Base-by-base conservation (phyloP, 257 asterid species). In the Thymus quinquecostatus region DNA sequence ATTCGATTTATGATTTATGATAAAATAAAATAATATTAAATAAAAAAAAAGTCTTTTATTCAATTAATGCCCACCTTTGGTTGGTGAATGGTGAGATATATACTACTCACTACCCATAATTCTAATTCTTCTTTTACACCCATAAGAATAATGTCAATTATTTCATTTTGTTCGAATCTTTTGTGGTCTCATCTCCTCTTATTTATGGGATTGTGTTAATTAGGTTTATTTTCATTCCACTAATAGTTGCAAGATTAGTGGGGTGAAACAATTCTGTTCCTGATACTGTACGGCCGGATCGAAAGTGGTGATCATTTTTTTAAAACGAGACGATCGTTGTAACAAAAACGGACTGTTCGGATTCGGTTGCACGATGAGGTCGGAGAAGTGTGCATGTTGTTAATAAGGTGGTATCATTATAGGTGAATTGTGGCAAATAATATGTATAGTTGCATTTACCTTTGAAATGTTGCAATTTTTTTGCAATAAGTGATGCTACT, bases 81-180 rank as follows among this genome's bases (percentile, higher is more conserved):
- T 38, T 48, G 48, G 50, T 67, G 57, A 60, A 49, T 36, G 74
- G 63, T 55, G 66, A 33, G 73, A 74, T 49, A 7, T 38, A 48
- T 10, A 48, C 6, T 61, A 44, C 48, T 50, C 54, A 48, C 6
- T 61, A 44, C 48, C 41, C 54, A 62, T 54, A 43, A 68, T 21
- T 43, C 36, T 1, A 8, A 43, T 21, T 41, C 45, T 59, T 47
- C 36, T 50, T 71, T 49, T 21, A 12, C 36, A 21, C 21, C 8
- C 10, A 21, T 10, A 9, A 62, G 43, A 62, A 38, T 44, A 27
- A 21, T 55, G 38, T 8, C 6, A 0, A 55, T 56, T 3, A 53
- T 14, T 14, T 53, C 30, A 7, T 10, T 14, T 53, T 21, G 21
- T 53, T 14, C 32, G 3, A 53, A 4, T n/a, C 34, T 21, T 21